A percentile compares a stretch with the other conserved stretches of the same genome.
Conservation (phyloP, 805 yeast species). For the Starmerella cellae region DNA sequence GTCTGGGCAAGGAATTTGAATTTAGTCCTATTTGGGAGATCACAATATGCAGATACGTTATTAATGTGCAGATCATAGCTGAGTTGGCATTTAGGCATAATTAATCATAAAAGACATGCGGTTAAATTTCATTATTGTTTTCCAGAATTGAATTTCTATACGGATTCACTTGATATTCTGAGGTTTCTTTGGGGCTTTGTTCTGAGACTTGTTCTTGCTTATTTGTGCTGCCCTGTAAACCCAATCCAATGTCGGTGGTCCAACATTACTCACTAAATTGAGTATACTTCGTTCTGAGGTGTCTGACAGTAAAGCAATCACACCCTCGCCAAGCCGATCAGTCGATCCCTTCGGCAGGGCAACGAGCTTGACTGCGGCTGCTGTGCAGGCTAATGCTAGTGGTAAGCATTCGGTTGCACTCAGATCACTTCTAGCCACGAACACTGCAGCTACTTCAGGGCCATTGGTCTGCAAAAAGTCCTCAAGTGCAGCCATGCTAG, state of each 20-base stretch:
- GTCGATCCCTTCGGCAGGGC: constrained; percentile 15
- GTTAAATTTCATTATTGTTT: no score
- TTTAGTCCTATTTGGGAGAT: no score
- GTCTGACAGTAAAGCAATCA: constrained; percentile 3
- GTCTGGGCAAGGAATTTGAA: no score
- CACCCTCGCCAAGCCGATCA: constrained; percentile 8
- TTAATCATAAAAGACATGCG: no score
- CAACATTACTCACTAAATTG: constrained; percentile 4
- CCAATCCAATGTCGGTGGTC: constrained; percentile 17
- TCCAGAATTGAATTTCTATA: no score
- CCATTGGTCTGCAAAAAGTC: not conserved
- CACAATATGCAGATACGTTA: no score
- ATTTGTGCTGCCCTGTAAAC: constrained; percentile 11
- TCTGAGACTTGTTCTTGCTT: no score
- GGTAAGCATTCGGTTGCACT: constrained; percentile 14
- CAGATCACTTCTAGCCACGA: constrained; percentile 18
- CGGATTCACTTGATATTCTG: no score
- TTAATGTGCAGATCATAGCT: no score
- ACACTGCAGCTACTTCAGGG: constrained; percentile 8
- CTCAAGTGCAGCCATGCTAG: constrained; percentile 20
- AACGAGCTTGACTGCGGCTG: constrained; percentile 11
- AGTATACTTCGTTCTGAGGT: not conserved
- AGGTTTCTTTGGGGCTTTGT: no score
- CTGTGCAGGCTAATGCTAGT: constrained; percentile 18
- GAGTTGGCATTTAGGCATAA: no score